Evolutionary conservation across 352 stramenopile species (phyloP), one percentile per base, ranked within the genome.

Genomic region (Phytophthora tubulina): DNA sequence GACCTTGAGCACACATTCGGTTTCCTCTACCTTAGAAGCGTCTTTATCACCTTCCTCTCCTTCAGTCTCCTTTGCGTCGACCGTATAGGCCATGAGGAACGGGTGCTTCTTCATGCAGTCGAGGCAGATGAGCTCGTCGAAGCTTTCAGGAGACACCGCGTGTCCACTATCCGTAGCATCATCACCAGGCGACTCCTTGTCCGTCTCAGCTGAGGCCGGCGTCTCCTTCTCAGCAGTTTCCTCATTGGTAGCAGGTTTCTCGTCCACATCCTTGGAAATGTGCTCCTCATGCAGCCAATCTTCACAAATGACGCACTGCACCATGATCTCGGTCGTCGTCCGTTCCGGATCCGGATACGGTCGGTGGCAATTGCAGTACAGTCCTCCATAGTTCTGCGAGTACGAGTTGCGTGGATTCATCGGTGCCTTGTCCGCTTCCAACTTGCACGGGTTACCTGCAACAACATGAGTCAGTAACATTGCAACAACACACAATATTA

Each of bases 241-340:
- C 3, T 59, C 30, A 21, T 6, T 46, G 15, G 36, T 31, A 30
- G 10, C 38, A 21, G 3, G 0, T 44, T 65, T 54, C 35, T 70
- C 41, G 0, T 58, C 49, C 2, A 73, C 36, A 27, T 49, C 21
- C 2, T 70, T 56, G 44, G 80, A 81, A 54, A 94, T 78, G 67
- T 94, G 86, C 53, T 90, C 84, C 55, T 91, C 81, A 50, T 94
- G 86, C 57, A 92, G 67, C 86, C 86, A 94, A 63, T 94, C 86
- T 69, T 94, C 86, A 61, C 86, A 94, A 31, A 94, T 74, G 38
- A 92, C 69, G 42, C 86, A 94, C 72, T 94, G 86, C 30, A 92
- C 76, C 86, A 94, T 94, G 4, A 91, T 58, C 58, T 94, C 86
- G 13, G 69, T 61, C 5, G 73, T 90, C 49, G 75, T 91, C n/a